These are phyloP conservation scores for Phytophthora macrochlamydospora DNA, from an alignment of 352 stramenopile genomes.

Conservation along the genomic window DNA sequence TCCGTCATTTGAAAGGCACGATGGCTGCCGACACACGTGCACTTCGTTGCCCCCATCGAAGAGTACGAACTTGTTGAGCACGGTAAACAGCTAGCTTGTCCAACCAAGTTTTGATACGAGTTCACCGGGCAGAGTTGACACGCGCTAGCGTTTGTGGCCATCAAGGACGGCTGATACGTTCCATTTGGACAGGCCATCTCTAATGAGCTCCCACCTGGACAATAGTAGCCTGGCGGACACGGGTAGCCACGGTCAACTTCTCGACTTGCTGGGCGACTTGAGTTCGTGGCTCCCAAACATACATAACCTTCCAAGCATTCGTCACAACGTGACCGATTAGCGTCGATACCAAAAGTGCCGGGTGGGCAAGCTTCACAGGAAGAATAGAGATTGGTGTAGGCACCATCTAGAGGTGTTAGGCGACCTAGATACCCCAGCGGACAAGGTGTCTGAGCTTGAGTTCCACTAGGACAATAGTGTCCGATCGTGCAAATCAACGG, in stretches of 20 bases:
- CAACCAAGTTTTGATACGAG: conserved; percentile 78
- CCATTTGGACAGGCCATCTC: conserved; percentile 79
- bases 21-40: conserved; percentile 86
- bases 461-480: conserved; percentile 76
- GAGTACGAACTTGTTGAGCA: conserved; percentile 89
- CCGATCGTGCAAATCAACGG: conserved; percentile 54
- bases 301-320: conserved; percentile 84
- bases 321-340: conserved; percentile 73
- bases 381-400: conserved; percentile 51
- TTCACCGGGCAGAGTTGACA: conserved; percentile 75
- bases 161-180: conserved; percentile 66
- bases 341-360: conserved; percentile 83
- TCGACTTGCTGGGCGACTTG: conserved; percentile 53
- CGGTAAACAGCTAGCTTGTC: conserved; percentile 75
- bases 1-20: conserved; percentile 91
- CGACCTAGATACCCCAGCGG: conserved; percentile 76
- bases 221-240: conserved; percentile 84
- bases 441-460: conserved; percentile 65
- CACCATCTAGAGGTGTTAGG: conserved; percentile 49
- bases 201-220: conserved; percentile 54
- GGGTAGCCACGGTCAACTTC: conserved; percentile 81
- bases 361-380: conserved; percentile 79
- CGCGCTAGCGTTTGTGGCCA: conserved; percentile 48
- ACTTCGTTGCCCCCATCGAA: conserved; percentile 56
- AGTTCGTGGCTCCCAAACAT: conserved; percentile 76